Conservation (phyloP, 257 asterid species). For the Fraxinus pennsylvanica region DNA sequence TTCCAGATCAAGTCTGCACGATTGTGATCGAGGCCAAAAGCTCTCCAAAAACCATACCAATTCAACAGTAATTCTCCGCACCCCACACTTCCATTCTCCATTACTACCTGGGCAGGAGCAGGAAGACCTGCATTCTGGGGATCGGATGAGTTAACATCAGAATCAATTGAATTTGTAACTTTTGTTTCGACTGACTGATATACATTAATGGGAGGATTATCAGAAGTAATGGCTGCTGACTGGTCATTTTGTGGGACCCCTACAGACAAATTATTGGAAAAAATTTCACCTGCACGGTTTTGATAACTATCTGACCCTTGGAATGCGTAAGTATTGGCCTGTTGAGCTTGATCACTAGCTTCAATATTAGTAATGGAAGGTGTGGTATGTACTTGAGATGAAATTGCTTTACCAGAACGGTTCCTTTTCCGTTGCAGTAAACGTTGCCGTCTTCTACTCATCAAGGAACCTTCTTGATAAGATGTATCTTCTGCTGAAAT, state of each 20-base stretch:
- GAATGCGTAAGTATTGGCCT: slow-evolving; percentile 38
- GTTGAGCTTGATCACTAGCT: slow-evolving; percentile 49
- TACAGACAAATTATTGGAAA: slow-evolving; percentile 37
- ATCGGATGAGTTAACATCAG: slow-evolving; percentile 50
- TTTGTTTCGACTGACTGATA: slow-evolving; percentile 50
- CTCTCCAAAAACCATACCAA: slow-evolving; percentile 98
- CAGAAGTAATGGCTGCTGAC: slow-evolving; percentile 42
- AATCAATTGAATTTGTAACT: slow-evolving; percentile 38
- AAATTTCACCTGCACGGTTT: slow-evolving; percentile 44
- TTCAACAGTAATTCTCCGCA: slow-evolving; percentile 93
- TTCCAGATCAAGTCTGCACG: slow-evolving; percentile 99
- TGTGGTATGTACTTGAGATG: slow-evolving; percentile 54
- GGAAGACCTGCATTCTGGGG: slow-evolving; percentile 61
- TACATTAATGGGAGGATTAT: slow-evolving; percentile 37
- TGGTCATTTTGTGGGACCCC: slow-evolving; percentile 48
- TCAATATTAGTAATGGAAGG: slow-evolving; percentile 55
- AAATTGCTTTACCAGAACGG: slow-evolving; percentile 64
- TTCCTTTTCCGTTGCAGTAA: slow-evolving; percentile 83
- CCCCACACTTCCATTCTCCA: slow-evolving; percentile 84
- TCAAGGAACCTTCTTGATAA: slow-evolving; percentile 69
- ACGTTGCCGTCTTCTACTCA: slow-evolving; percentile 86
- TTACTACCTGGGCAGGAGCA: slow-evolving; percentile 96
- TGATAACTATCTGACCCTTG: slow-evolving; percentile 55
- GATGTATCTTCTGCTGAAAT: slow-evolving; percentile 59
- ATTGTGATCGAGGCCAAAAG: slow-evolving; percentile 90